Percentiles rank a stretch among this genome's conserved stretches.
phyloP scores from a whole-genome alignment of 106 monocot species.

The Dioscorea alata region DNA sequence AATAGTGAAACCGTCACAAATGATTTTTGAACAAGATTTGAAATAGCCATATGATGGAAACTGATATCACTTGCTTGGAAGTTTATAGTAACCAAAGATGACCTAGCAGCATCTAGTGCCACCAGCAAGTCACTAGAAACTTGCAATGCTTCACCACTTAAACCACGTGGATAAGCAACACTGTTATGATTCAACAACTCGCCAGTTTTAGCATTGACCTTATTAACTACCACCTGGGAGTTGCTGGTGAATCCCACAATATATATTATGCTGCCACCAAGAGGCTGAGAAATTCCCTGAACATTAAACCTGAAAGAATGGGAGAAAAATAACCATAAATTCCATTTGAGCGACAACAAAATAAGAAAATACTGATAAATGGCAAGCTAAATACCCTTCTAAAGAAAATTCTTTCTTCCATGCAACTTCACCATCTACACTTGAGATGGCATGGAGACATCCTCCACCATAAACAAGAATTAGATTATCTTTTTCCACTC shows the following conservation, averaged over 20 bases:
- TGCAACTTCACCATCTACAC: conserved; percentile 72
- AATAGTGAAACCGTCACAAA: conserved; percentile 43
- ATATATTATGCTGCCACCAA: conserved; percentile 45
- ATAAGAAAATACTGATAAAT: not conserved
- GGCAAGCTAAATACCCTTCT: conserved; percentile 46
- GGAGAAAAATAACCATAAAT: conserved; percentile 5
- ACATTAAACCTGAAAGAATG: conserved; percentile 61
- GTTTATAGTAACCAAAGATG: conserved; percentile 42
- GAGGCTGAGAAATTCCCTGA: conserved; percentile 56
- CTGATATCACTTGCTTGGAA: conserved; percentile 33
- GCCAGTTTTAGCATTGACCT: conserved; percentile 62
- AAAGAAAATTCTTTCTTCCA: conserved; percentile 70
- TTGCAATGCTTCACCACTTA: conserved; percentile 47
- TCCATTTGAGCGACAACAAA: not conserved
- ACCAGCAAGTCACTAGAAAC: conserved; percentile 58
- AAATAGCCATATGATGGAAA: conserved; percentile 52
- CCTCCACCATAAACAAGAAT: conserved; percentile 64
- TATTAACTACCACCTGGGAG: conserved; percentile 48
- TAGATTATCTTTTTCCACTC: conserved; percentile 49
- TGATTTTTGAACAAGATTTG: conserved; percentile 61
- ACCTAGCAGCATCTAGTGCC: conserved; percentile 62
- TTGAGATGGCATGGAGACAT: conserved; percentile 75
- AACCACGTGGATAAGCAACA: conserved; percentile 34
- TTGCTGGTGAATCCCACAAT: conserved; percentile 61
- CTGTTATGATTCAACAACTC: conserved; percentile 56